phyloP scores from a whole-genome alignment of 208 protist genomes.

The Acanthamoeba castellanii region DNA sequence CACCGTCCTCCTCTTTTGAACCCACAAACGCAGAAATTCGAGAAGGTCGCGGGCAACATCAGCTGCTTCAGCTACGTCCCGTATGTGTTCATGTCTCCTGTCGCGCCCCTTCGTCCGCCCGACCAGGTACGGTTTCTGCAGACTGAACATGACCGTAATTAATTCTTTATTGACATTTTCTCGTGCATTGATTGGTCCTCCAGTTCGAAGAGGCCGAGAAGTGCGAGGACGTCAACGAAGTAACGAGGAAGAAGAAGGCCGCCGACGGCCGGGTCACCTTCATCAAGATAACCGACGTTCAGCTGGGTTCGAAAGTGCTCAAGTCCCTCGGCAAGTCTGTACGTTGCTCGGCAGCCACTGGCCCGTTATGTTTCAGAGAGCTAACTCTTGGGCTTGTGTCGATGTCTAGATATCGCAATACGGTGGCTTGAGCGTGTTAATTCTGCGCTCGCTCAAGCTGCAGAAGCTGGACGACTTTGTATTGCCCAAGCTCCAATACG shows the following conservation, averaged over 20 bases:
- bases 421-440: slow-evolving; percentile 2
- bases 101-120: slow-evolving; percentile 34
- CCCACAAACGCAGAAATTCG: slow-evolving; percentile 40
- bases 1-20: neutral
- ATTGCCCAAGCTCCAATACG: slow-evolving; percentile 54
- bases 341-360: neutral
- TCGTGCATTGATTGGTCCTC: slow-evolving; percentile 3
- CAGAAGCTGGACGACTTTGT: slow-evolving; percentile 67
- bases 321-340: slow-evolving; percentile 64
- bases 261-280: slow-evolving; percentile 21
- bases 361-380: neutral
- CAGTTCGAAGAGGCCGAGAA: slow-evolving; percentile 47
- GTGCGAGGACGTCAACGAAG: slow-evolving; percentile 35
- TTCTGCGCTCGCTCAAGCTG: slow-evolving; percentile 25
- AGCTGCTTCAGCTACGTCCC: slow-evolving; percentile 4
- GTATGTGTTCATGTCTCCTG: slow-evolving; percentile 30
- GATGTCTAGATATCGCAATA: slow-evolving; percentile 27
- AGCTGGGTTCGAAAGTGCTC: neutral
- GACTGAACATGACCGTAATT: neutral
- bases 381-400: neutral
- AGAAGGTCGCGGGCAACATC: slow-evolving; percentile 27
- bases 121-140: neutral
- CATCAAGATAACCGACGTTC: slow-evolving; percentile 25
- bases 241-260: slow-evolving; percentile 56
- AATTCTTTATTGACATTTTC: neutral